A percentile compares a stretch with the other conserved stretches of the same genome.
Conservation (phyloP, 768 basidiomycete species). For the Pleurotus pulmonarius region DNA sequence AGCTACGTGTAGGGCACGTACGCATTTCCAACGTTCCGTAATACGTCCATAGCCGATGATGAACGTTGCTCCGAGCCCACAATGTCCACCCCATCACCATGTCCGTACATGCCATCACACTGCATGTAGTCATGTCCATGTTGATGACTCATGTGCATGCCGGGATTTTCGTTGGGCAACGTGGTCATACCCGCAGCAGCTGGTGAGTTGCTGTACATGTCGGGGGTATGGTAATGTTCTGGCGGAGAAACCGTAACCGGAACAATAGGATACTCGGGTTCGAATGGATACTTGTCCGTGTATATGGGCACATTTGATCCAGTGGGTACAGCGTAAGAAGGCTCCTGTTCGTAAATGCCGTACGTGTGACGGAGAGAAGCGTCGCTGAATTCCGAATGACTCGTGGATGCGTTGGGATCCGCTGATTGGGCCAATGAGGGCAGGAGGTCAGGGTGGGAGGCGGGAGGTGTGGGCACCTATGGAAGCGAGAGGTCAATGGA, state of each 20-base stretch:
- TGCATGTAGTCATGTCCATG: slow-evolving; percentile 1
- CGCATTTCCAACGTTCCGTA: too few relatives aligned
- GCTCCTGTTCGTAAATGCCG: not conserved
- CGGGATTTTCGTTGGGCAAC: not conserved
- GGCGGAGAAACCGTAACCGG: not conserved
- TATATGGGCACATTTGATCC: not conserved
- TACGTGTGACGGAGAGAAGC: not conserved
- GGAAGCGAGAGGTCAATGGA: not conserved
- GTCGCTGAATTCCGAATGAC: not conserved
- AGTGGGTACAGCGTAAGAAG: not conserved
- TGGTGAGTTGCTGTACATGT: not conserved
- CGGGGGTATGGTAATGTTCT: not conserved
- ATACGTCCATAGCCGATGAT: too few relatives aligned
- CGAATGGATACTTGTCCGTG: not conserved
- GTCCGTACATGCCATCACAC: slow-evolving; percentile 1
- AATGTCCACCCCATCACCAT: not conserved
- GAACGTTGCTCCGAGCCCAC: not conserved
- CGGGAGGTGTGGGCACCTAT: not conserved
- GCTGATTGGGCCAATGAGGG: not conserved
- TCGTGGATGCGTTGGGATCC: not conserved
- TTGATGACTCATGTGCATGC: not conserved
- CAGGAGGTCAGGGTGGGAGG: not conserved
- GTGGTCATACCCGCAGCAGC: not conserved
- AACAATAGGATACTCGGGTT: not conserved
- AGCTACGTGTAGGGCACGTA: too few relatives aligned